These are phyloP conservation scores for Aspergillus hancockii DNA, from an alignment of 495 filamentous ascomycete species.

Conservation along the genomic window DNA sequence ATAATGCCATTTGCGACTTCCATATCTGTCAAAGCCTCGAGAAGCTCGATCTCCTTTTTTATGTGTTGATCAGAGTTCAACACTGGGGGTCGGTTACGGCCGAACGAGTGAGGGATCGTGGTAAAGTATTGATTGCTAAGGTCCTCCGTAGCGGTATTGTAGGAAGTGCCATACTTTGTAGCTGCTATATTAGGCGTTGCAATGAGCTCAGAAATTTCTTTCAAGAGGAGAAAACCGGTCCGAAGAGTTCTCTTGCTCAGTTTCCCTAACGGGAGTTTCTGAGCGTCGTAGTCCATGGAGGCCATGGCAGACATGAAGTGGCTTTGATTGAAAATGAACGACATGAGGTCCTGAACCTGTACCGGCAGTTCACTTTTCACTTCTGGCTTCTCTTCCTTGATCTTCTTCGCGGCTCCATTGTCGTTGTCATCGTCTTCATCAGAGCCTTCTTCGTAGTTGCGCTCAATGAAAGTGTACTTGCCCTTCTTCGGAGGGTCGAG, in stretches of 20 bases:
- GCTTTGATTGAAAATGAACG: slow-evolving; percentile 78
- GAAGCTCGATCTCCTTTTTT: slow-evolving; percentile 72
- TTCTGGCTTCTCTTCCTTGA: slow-evolving; percentile 26
- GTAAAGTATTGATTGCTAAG: slow-evolving; percentile 78
- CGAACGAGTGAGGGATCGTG: slow-evolving; percentile 79
- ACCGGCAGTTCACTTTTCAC: slow-evolving; percentile 55
- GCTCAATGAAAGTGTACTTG: slow-evolving; percentile 80
- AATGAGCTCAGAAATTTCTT: slow-evolving; percentile 68
- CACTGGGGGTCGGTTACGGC: slow-evolving; percentile 68
- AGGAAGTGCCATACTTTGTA: slow-evolving; percentile 44
- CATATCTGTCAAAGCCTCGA: slow-evolving; percentile 80
- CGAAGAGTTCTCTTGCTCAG: slow-evolving; percentile 74
- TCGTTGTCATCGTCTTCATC: slow-evolving; percentile 57
- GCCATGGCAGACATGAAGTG: slow-evolving; percentile 66
- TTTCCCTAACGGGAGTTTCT: slow-evolving; percentile 81
- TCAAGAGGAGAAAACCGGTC: slow-evolving; percentile 69
- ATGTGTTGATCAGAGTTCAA: slow-evolving; percentile 56
- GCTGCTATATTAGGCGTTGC: slow-evolving; percentile 47
- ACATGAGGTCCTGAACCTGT: slow-evolving; percentile 65
- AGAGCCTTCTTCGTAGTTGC: slow-evolving; percentile 65
- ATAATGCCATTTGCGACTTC: slow-evolving; percentile 77
- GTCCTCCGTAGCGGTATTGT: slow-evolving; percentile 47
- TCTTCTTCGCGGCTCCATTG: slow-evolving; percentile 29
- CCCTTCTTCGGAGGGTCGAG: slow-evolving; percentile 55
- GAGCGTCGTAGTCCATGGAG: slow-evolving; percentile 70